Conservation (phyloP, 108 stramenopile species). For the Aurantiochytrium sp. region DNA sequence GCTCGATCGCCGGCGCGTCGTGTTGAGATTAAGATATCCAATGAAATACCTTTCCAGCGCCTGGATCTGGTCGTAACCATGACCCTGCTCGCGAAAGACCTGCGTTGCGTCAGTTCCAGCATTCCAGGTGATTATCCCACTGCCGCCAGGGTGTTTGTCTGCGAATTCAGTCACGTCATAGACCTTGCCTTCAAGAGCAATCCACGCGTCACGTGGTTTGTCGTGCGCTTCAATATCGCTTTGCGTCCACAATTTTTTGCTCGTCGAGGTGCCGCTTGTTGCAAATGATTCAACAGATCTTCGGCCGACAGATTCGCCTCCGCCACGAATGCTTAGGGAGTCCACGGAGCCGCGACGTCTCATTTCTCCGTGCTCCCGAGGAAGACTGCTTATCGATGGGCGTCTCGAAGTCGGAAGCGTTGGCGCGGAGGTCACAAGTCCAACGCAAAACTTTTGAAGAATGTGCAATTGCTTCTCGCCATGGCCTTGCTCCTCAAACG, state of each 20-base stretch:
- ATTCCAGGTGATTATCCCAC: slow-evolving; percentile 31
- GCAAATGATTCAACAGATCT: not conserved
- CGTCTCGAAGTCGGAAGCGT: not conserved
- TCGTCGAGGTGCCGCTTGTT: not conserved
- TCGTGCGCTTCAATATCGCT: not conserved
- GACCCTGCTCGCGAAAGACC: not conserved
- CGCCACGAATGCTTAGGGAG: too few species aligned
- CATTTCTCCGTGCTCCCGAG: not conserved
- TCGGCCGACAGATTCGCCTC: not conserved
- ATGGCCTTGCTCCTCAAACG: not conserved
- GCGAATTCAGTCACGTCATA: slow-evolving; percentile 54
- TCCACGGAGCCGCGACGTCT: not conserved
- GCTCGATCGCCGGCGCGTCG: too few species aligned
- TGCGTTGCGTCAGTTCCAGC: slow-evolving; percentile 32
- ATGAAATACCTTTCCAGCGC: too few species aligned
- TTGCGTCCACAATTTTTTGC: not conserved
- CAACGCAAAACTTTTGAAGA: not conserved
- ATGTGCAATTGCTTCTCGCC: not conserved
- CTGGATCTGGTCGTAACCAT: not conserved
- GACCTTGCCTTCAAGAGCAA: slow-evolving; percentile 33
- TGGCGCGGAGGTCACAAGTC: not conserved
- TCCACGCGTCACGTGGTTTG: not conserved
- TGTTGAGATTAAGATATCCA: too few species aligned
- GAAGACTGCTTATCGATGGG: not conserved
- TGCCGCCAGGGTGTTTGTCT: slow-evolving; percentile 52